These are phyloP conservation scores for Colletotrichum sp. DNA, from an alignment of 2,329 filamentous ascomycete species.

Conservation along the genomic window DNA sequence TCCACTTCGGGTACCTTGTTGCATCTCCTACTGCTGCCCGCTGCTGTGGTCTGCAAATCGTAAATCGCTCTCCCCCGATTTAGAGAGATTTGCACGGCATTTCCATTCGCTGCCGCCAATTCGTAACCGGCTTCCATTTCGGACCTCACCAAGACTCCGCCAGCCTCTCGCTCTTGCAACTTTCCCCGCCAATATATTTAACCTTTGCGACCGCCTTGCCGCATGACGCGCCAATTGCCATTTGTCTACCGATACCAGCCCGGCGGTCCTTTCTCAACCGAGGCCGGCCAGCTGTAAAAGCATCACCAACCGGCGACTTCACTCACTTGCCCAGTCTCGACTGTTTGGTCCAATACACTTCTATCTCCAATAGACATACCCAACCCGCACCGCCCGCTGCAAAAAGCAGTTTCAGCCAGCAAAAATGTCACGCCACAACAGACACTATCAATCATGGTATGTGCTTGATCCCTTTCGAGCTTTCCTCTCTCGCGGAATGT, in stretches of 20 bases:
- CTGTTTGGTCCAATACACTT: not conserved
- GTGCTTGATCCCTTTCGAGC: not conserved
- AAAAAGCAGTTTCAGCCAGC: not conserved
- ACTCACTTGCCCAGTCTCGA: not conserved
- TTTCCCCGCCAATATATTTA: not conserved
- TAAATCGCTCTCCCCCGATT: slow-evolving; percentile 5
- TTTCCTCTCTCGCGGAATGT: not conserved
- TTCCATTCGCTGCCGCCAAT: not conserved
- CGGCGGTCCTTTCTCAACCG: not conserved
- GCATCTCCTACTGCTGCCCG: not conserved
- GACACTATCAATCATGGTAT: slow-evolving; percentile 22
- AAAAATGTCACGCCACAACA: slow-evolving; percentile 21
- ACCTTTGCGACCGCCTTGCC: slow-evolving; percentile 8
- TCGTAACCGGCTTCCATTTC: not conserved
- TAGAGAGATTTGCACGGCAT: slow-evolving; percentile 14
- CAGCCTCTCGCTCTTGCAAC: not conserved
- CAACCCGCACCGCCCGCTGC: not conserved
- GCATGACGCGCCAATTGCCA: slow-evolving; percentile 15
- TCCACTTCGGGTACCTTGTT: slow-evolving; percentile 17
- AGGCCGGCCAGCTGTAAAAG: slow-evolving; percentile 11
- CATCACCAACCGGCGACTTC: not conserved
- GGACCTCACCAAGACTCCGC: not conserved
- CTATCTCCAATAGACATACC: not conserved
- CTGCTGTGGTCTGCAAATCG: not conserved
- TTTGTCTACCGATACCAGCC: not conserved